These are phyloP conservation scores for Sugiyamaella qingdaonensis DNA, from an alignment of 805 yeast genomes.

Conservation along the genomic window DNA sequence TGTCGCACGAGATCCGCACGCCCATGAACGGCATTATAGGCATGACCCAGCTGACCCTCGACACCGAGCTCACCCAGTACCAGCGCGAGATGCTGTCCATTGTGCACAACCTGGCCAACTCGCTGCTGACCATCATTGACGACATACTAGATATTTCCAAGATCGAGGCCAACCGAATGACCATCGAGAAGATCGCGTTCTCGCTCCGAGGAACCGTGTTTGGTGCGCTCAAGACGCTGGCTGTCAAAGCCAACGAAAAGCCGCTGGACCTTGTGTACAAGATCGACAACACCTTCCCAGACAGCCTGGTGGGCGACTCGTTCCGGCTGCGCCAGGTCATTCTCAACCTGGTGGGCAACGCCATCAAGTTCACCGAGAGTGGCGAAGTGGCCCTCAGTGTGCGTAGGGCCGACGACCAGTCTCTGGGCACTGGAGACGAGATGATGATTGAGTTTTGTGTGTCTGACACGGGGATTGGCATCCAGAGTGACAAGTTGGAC, in stretches of 20 bases:
- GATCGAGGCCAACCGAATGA: slow-evolving; percentile 92
- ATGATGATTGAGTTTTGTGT: slow-evolving; percentile 76
- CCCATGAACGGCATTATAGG: slow-evolving; percentile 93
- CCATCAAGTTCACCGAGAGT: slow-evolving; percentile 77
- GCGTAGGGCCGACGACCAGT: slow-evolving; percentile 46
- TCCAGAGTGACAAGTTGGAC: slow-evolving; percentile 77
- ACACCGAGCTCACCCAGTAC: slow-evolving; percentile 83
- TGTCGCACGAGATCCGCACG: slow-evolving; percentile 83
- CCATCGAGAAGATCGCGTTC: slow-evolving; percentile 84
- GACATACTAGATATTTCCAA: slow-evolving; percentile 89
- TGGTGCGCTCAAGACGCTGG: slow-evolving; percentile 83
- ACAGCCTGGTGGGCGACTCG: slow-evolving; percentile 80
- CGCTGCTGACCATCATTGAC: slow-evolving; percentile 79
- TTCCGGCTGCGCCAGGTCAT: slow-evolving; percentile 85
- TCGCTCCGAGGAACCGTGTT: slow-evolving; percentile 82
- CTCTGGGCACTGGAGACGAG: slow-evolving; percentile 38
- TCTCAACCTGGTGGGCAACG: slow-evolving; percentile 81
- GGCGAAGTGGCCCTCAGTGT: slow-evolving; percentile 80
- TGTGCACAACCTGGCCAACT: slow-evolving; percentile 83
- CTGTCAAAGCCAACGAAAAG: slow-evolving; percentile 85
- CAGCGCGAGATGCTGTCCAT: slow-evolving; percentile 89
- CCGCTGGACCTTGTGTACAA: slow-evolving; percentile 75
- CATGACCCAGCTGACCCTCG: slow-evolving; percentile 85
- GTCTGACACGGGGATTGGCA: slow-evolving; percentile 88
- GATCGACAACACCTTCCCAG: slow-evolving; percentile 85